Base-by-base conservation (phyloP, 495 filamentous ascomycete species). In the Penicillium soppii region DNA sequence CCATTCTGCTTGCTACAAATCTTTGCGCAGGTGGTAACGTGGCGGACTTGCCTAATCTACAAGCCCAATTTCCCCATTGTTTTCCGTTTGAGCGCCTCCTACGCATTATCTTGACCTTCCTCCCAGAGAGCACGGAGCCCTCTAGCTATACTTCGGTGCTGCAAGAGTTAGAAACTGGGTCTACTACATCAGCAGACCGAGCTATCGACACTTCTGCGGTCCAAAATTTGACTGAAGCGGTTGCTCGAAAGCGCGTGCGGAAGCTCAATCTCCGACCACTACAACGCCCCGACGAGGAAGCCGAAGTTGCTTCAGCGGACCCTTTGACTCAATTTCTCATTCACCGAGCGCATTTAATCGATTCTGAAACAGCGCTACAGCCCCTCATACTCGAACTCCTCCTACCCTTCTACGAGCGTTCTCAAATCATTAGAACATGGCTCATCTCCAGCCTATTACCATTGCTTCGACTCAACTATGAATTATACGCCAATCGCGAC, bases 71-170 rank as follows among this genome's bases (percentile, higher is more conserved):
- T 53, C 75, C 68, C 30, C 69, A 79, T 56, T 76, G 78, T 51
- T 77, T 92, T 47, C 78, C 79, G 16, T 75, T 81, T 9, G 86
- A 88, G 50, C 78, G 89, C 37, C 57, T 92, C 27, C 73, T 95
- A 54, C 84, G 91, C 58, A 87, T 97, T 43, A 70, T 96, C 52
- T 78, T 97, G 50, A 95, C 87, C 45, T 94, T 84, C 56, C 79
- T 97, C 6, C 91, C 92, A 29, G 91, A 94, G 63, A 88, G 80
- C 41, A 71, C 82, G 9, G 81, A 82, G 13, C 87, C 91, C 22
- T 74, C 66, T 19, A 57, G 72, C 30, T 95, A 95, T 63, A 75
- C 78, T 9, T 63, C 73, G 13, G 76, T 88, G 30, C 58, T 92
- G 7, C 67, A 78, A 32, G 71, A 80, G 25, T 66, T 91, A 53